Percentiles rank a stretch among this genome's conserved stretches.
These are phyloP conservation scores for Calonectria henricotiae DNA, from an alignment of 2,329 filamentous ascomycete genomes.

Conservation along the genomic window DNA sequence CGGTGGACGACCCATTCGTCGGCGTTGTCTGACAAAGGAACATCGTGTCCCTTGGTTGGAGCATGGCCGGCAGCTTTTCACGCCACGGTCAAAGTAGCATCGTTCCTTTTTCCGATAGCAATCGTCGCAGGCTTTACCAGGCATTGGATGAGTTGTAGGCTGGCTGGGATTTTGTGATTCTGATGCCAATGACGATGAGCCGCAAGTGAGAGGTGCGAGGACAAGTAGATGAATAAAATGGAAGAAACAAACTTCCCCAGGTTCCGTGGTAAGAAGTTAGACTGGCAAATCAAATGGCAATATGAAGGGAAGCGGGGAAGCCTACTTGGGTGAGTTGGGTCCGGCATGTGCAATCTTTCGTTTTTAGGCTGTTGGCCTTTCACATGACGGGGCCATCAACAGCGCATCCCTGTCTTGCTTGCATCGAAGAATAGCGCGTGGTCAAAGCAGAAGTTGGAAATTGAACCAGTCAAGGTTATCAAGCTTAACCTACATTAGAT, in stretches of 20 bases:
- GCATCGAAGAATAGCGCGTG: neutral
- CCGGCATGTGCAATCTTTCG: neutral
- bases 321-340: no score
- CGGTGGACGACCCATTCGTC: conserved; percentile 21
- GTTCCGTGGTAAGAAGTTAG: neutral
- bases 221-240: neutral
- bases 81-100: conserved; percentile 6
- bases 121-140: conserved; percentile 12
- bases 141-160: neutral
- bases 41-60: neutral
- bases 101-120: conserved; percentile 18
- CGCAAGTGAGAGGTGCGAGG: neutral
- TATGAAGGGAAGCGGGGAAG: neutral
- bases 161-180: neutral
- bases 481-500: neutral
- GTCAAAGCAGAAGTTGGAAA: neutral
- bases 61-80: neutral
- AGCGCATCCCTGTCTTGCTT: neutral
- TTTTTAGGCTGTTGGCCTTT: neutral
- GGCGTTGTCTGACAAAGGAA: neutral
- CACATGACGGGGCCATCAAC: neutral
- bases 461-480: neutral
- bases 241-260: neutral
- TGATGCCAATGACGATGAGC: neutral
- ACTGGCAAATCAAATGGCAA: neutral